Evolutionary conservation across 2,329 filamentous ascomycete species (phyloP).

Genomic region (Calonectria montana): DNA sequence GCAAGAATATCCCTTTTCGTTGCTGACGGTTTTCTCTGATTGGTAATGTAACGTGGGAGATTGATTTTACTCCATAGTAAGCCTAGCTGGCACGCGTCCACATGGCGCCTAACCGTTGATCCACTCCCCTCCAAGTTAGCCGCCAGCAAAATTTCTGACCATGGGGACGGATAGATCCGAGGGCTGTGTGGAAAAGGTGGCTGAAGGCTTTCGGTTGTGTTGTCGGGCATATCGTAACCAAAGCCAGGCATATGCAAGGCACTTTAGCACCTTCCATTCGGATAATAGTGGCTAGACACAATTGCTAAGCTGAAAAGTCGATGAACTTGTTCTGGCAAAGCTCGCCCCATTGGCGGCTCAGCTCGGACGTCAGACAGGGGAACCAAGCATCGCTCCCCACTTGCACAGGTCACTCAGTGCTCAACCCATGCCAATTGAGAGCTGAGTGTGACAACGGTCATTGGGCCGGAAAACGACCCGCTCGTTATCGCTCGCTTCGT

Average conservation of each 20-base stretch:
- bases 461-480: background rate
- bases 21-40: background rate
- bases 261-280: background rate
- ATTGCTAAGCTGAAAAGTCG: background rate
- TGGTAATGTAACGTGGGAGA: background rate
- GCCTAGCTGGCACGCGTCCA: background rate
- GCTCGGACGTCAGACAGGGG: background rate
- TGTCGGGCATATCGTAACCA: background rate
- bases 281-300: background rate
- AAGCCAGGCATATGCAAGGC: background rate
- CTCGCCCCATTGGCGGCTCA: background rate
- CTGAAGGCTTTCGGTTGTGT: background rate
- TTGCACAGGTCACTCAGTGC: background rate
- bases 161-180: slow-evolving; percentile 1
- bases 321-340: background rate
- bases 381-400: background rate
- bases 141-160: background rate
- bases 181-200: background rate
- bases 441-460: background rate
- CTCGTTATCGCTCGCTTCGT: background rate
- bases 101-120: background rate
- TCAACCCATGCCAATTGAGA: background rate
- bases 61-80: background rate
- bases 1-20: background rate
- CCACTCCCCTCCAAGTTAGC: background rate